Base-by-base conservation (phyloP, 139 green algal species). In the Chlamydomonas sphaeroides region DNA sequence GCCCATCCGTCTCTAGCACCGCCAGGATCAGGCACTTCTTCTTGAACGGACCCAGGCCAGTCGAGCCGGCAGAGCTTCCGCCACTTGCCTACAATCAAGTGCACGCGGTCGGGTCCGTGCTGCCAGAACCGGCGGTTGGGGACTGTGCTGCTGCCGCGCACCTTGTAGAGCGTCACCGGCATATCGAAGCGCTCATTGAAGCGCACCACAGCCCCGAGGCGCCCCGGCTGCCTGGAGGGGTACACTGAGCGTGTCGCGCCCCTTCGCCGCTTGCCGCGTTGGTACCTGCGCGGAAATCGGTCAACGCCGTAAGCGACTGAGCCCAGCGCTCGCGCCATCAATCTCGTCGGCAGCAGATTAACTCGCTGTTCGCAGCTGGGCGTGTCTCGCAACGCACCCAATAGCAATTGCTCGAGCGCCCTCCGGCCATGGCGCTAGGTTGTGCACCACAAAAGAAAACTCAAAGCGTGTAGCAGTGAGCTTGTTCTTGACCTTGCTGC, bases 21-120 rank as follows among this genome's bases (percentile, higher is more conserved):
- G 90, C 90, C 45, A 96, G 70, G 48, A 96, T 93, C 33, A 95
- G 75, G 80, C 88, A 94, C 65, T 96, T 96, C 84, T 95, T 93
- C 71, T 92, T 92, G 83, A 94, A 94, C 1, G 90, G 88, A 0
- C 90, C 92, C n/a, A 92, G 73, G 7, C 77, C 49, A n/a, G n/a
- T n/a, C n/a, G n/a, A n/a, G n/a, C n/a, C n/a, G n/a, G n/a, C n/a
- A n/a, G 67, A 36, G 53, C 57, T 62, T 42, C 66, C 68, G 26
- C 33, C 30, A 45, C 28, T 71, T 23, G 74, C 39, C 79, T 85
- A 36, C 67, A 56, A 56, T 56, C 6, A 56, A 23, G n/a, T n/a
- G n/a, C n/a, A n/a, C n/a, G n/a, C n/a, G n/a, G n/a, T n/a, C n/a
- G n/a, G n/a, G n/a, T n/a, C n/a, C n/a, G n/a, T n/a, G n/a, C n/a